Evolutionary conservation across 1,139 yeast species (phyloP), one percentile per base, ranked within the genome.

Genomic region (Debaryomyces singareniensis): DNA sequence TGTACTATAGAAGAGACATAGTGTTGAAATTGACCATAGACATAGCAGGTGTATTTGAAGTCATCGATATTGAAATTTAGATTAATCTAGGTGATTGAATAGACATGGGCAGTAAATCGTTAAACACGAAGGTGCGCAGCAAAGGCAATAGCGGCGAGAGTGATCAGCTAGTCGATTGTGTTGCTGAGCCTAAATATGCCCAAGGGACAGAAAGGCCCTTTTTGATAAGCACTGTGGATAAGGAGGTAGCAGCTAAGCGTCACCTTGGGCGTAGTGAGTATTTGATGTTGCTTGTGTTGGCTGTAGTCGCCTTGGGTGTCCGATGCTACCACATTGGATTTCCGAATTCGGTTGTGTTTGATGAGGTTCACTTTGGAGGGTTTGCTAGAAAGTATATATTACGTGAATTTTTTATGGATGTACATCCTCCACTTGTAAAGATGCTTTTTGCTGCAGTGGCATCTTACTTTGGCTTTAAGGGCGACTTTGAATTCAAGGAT

Each of bases 371-470:
- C 40, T 81, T 81, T 39, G 93, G 93, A 35, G 85, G 84, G 14
- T 81, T 81, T 57, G 84, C 93, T 24, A 64, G 74, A 37, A 78
- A 81, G 50, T 84, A 84, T 58, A 77, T 84, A 38, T 61, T 68
- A 40, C 87, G 91, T 24, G 59, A 58, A 13, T 84, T 70, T 57
- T 86, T 87, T 60, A 80, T 87, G 84, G 96, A 87, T 57, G 95
- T 86, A 33, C 96, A 87, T 54, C 96, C 96, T 16, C 96, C 96
- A 4, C 68, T 86, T 49, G 94, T 95, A 29, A 86, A 86, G 58
- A 77, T 87, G 84, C 58, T 87, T 34, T 83, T 74, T 57, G 95
- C 94, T 2, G 85, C 82, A 25, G 75, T 84, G 27, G 89, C 75
- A 1, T 58, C 71, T 27, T 40, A 82, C 18, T 86, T 81, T 30